Conservation (phyloP, 257 asterid genomes). For the Jaltomata sinuosa region DNA sequence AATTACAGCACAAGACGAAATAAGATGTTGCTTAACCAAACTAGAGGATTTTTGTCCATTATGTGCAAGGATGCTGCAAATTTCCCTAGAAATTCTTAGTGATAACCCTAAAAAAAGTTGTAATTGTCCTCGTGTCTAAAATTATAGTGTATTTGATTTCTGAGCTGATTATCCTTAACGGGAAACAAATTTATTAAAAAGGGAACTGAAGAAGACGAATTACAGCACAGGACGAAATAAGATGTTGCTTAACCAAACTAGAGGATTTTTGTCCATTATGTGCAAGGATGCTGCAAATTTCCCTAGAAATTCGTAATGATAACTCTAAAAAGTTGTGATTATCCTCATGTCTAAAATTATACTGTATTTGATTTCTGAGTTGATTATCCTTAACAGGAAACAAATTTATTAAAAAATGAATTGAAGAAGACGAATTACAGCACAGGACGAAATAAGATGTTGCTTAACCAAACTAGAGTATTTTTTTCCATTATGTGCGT, state of each 20-base stretch:
- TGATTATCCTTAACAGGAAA: neutral
- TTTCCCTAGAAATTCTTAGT: neutral
- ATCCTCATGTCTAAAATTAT: neutral
- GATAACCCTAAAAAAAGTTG: too few relatives aligned
- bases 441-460: neutral
- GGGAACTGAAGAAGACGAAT: neutral
- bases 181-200: neutral
- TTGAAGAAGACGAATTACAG: slow-evolving; percentile 2
- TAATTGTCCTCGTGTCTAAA: too few relatives aligned
- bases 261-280: neutral
- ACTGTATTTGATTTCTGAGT: neutral
- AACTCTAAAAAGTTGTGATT: neutral
- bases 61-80: neutral
- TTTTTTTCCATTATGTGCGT: neutral
- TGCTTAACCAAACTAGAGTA: neutral
- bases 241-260: neutral
- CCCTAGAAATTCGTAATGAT: too few relatives aligned
- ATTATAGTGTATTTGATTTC: neutral
- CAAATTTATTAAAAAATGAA: neutral
- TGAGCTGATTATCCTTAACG: neutral
- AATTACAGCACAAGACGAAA: neutral
- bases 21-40: neutral
- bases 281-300: too few relatives aligned
- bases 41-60: neutral
- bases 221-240: neutral